Conservation (phyloP, 768 basidiomycete genomes). For the Glaciozyma antarctica region DNA sequence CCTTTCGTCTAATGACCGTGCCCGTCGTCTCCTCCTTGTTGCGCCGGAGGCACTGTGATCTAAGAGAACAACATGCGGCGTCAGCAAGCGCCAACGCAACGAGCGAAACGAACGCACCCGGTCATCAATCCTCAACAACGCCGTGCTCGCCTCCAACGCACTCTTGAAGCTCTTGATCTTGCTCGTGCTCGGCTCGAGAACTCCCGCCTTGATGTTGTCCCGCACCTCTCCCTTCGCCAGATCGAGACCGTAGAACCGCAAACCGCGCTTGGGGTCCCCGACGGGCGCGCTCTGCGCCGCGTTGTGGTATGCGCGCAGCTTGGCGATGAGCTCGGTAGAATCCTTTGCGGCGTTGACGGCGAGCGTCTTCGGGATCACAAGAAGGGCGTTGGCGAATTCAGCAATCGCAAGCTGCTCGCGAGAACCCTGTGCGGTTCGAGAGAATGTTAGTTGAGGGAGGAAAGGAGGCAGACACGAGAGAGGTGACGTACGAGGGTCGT, state of each 20-base stretch:
- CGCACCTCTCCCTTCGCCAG: slow-evolving; percentile 86
- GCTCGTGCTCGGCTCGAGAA: slow-evolving; percentile 66
- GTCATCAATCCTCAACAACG: slow-evolving; percentile 75
- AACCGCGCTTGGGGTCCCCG: slow-evolving; percentile 80
- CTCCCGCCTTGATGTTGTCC: slow-evolving; percentile 86
- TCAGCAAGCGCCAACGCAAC: not conserved
- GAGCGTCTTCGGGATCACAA: slow-evolving; percentile 92
- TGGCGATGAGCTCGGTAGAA: slow-evolving; percentile 92
- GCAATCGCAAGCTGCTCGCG: slow-evolving; percentile 97
- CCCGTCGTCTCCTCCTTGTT: slow-evolving; percentile 25
- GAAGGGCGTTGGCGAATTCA: slow-evolving; percentile 87
- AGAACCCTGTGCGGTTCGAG: slow-evolving; percentile 58
- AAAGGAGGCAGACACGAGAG: not conserved
- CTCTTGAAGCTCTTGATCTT: slow-evolving; percentile 86
- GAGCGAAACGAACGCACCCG: slow-evolving; percentile 7
- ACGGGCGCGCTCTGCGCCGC: slow-evolving; percentile 84
- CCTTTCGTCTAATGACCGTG: slow-evolving; percentile 26
- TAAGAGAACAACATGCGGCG: not conserved
- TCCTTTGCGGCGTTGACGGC: slow-evolving; percentile 98
- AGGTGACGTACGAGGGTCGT: slow-evolving; percentile 69
- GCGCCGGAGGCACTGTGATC: slow-evolving; percentile 31
- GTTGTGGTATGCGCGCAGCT: slow-evolving; percentile 92
- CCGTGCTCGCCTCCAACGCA: slow-evolving; percentile 91
- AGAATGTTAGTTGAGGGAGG: not conserved
- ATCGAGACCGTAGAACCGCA: slow-evolving; percentile 89